Evolutionary conservation across 2,329 filamentous ascomycete genomes (phyloP), one percentile per base, ranked within the genome.

Genomic region (Aureobasidium leucospermi): DNA sequence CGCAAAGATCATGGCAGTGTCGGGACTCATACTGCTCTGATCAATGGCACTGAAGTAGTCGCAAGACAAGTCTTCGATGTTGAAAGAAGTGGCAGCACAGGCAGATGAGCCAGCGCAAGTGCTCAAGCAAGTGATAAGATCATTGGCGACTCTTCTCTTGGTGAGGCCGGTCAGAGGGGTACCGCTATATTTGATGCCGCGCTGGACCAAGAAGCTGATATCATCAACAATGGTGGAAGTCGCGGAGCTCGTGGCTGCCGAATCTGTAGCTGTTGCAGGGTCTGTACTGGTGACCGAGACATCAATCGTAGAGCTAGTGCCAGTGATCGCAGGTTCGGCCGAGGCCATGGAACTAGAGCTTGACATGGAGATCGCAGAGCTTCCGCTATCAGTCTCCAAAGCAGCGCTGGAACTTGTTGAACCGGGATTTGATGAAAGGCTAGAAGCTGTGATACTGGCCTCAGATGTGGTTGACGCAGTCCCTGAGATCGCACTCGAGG

Each of bases 61-160:
- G 28, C 52, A 56, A n/a, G 31, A 10, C 28, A 23, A 41, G 4
- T 38, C 45, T 8, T 56, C 39, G 3, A 23, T 45, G 15, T 56
- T 56, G 39, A 56, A 56, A 1, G 52, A 56, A 42, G 52, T 56
- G 4, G 52, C 52, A 16, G 23, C 52, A 13, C 52, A 56, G n/a
- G 16, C 6, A 0, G 38, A 41, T 2, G 15, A 34, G 5, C 23
- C 52, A 23, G 55, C 55, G 31, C 42, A 47, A n/a, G 32, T 38
- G 11, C 48, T 19, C n/a, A 47, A 31, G 15, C 55, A 47, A n/a
- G 19, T 43, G 2, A 16, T 1, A 8, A 47, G 23, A 16, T 42
- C 48, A 10, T 32, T 15, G 23, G 15, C 29, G 34, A 34, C 49
- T 23, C 45, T 19, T 56, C 52, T 56, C n/a, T 56, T 56, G 29